phyloP scores from a whole-genome alignment of 345 rosid species.

The Aquilaria malaccensis region DNA sequence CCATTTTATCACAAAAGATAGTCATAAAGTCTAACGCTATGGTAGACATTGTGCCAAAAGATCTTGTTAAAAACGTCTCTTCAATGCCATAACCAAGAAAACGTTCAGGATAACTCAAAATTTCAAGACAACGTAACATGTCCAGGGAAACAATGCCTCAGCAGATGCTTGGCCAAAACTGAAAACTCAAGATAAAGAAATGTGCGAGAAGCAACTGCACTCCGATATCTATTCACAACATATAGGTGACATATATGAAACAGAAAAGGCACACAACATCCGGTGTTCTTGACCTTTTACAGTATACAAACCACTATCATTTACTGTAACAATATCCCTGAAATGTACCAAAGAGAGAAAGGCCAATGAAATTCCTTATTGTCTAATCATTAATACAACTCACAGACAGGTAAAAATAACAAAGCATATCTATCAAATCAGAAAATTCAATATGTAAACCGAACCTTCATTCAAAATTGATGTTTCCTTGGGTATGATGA shows the following conservation, averaged over 20 bases:
- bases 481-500: constrained; percentile 24
- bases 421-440: constrained; percentile 19
- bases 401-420: constrained; percentile 54
- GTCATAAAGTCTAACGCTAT: too few relatives aligned
- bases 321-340: constrained; percentile 31
- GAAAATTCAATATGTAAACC: constrained; percentile 33
- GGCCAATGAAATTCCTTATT: constrained; percentile 43
- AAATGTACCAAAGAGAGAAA: constrained; percentile 25
- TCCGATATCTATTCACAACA: too few relatives aligned
- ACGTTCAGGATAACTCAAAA: too few relatives aligned
- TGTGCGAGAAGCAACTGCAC: too few relatives aligned
- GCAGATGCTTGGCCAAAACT: too few relatives aligned
- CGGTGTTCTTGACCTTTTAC: constrained; percentile 34
- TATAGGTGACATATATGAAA: constrained; percentile 16
- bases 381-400: constrained; percentile 52
- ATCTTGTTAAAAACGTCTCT: too few relatives aligned
- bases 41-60: too few relatives aligned
- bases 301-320: constrained; percentile 37
- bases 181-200: too few relatives aligned
- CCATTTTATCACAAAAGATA: too few relatives aligned
- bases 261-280: constrained; percentile 28
- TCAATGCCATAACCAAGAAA: too few relatives aligned
- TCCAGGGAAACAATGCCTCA: too few relatives aligned
- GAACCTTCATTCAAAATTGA: constrained; percentile 69
- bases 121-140: too few relatives aligned